Evolutionary conservation across 148 eudicot genomes (phyloP), one percentile per base, ranked within the genome.

Genomic region (Rheum nobile): DNA sequence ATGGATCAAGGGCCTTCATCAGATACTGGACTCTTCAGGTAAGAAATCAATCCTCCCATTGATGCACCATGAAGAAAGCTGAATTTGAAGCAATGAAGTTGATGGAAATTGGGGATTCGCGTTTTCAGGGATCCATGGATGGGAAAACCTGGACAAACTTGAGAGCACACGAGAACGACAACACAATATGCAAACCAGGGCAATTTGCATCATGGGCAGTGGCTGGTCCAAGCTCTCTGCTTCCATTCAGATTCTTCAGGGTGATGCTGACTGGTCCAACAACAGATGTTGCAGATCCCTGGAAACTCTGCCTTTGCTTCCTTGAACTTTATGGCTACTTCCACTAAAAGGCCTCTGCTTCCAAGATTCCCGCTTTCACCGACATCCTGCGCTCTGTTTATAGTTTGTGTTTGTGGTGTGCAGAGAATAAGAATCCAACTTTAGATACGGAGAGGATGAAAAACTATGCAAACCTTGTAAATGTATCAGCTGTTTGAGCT

Each of bases 171-270:
- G 86, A 91, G 79, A 89, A 94, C 13, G 97, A 94, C 80, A 86
- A 82, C 34, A 86, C 88, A 1, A 79, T 94, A 39, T 86, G 90
- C 91, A 91, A 89, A 78, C 96, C 97, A 0, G 93, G 95, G 48
- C 97, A 94, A 54, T 94, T 85, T 85, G 95, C 91, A 28, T 91
- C 98, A 1, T 94, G 95, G 95, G 83, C 93, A 0, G 77, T 94
- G 73, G 73, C 79, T 0, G 90, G 93, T 14, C 85, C 93, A 4
- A 86, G 83, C 71, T 90, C 98, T 14, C 72, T 94, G 57, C 90
- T 89, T 52, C 97, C 91, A 28, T 94, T 91, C 73, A 86, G 98
- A 85, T 94, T 77, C 89, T 91, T 94, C 47, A 77, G 98, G 77
- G 87, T 91, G 6, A 28, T 79, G 28, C 61, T 88, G 80, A 86